A percentile compares a stretch with the other conserved stretches of the same genome.
Conservation (phyloP, 306 rosid genomes). For the Vigna mungo region DNA sequence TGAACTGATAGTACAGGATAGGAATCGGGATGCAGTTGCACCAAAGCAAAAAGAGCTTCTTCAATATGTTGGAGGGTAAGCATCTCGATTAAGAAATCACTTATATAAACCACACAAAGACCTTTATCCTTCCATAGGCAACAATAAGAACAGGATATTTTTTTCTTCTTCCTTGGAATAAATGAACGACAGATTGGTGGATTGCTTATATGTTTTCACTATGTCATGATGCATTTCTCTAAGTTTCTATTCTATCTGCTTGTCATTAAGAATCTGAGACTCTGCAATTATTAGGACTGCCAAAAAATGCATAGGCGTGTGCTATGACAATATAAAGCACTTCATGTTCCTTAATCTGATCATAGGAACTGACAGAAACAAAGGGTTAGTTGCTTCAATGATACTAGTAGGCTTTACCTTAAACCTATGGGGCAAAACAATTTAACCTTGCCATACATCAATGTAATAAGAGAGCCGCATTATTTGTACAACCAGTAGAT, state of each 20-base stretch:
- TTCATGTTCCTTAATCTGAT: neutral
- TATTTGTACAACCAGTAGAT: neutral
- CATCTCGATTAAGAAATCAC: conserved; percentile 21
- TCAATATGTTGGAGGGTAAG: conserved; percentile 89
- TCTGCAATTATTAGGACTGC: conserved; percentile 15
- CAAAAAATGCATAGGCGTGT: neutral
- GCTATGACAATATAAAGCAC: conserved; percentile 18
- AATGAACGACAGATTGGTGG: neutral
- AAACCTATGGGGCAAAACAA: conserved; percentile 3
- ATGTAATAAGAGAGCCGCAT: neutral
- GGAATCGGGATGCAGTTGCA: conserved; percentile 76
- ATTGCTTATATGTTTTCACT: conserved; percentile 34
- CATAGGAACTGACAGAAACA: conserved; percentile 24
- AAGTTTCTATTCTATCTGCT: conserved; percentile 3
- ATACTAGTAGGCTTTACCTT: conserved; percentile 23
- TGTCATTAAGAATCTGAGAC: conserved; percentile 19
- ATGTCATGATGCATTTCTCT: neutral
- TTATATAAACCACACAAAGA: conserved; percentile 28
- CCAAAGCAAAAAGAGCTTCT: conserved; percentile 93
- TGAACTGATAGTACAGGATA: conserved; percentile 79
- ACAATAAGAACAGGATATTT: conserved; percentile 33
- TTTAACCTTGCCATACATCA: conserved; percentile 4
- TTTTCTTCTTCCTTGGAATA: neutral
- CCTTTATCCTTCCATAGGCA: neutral
- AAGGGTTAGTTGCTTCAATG: conserved; percentile 32